Evolutionary conservation across 1,284 basidiomycete species (phyloP), one percentile per base, ranked within the genome.

Genomic region (Malassezia arunalokei): DNA sequence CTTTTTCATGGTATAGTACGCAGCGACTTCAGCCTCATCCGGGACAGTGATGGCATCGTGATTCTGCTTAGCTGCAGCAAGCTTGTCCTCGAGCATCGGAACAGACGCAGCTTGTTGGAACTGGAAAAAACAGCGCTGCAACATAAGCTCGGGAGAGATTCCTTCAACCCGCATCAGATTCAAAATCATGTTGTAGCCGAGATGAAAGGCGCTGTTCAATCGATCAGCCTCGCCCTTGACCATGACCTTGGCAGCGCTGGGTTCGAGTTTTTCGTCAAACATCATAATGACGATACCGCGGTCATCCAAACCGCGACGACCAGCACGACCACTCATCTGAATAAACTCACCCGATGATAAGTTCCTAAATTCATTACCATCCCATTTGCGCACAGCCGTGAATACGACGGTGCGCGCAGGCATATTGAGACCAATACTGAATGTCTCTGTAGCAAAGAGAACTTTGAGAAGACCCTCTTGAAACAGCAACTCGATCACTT

Each of bases 221-320:
- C 92, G 80, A 75, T 98, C 94, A 6, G 94, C 91, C 76, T 95
- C 87, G 46, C 94, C 94, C 75, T 96, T 96, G 74, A 98, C 87
- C 94, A 99, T 98, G 50, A 80, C 81, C 78, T 95, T 98, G 42
- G 94, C 92, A 0, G 84, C 81, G 3, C 81, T 75, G 0, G 94
- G 91, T 69, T 98, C 94, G 46, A 99, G 79, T 76, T 94, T 95
- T 76, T 95, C 90, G 75, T 98, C 92, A 73, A 86, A 88, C 94
- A 99, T 98, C 89, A 99, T 89, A 69, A 99, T 96, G 59, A 99
- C 94, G 51, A 99, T 90, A 58, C 94, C 94, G n/a, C 94, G 83
- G 62, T 96, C 92, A 73, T 99, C 94, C 52, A 98, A 77, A 41
- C 94, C 94, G 76, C 94, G 83, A 71, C 94, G 84, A 65, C 94